A percentile compares a stretch with the other conserved stretches of the same genome.
Evolutionary conservation across 768 basidiomycete species (phyloP).

Genomic region (Naganishia onofrii): DNA sequence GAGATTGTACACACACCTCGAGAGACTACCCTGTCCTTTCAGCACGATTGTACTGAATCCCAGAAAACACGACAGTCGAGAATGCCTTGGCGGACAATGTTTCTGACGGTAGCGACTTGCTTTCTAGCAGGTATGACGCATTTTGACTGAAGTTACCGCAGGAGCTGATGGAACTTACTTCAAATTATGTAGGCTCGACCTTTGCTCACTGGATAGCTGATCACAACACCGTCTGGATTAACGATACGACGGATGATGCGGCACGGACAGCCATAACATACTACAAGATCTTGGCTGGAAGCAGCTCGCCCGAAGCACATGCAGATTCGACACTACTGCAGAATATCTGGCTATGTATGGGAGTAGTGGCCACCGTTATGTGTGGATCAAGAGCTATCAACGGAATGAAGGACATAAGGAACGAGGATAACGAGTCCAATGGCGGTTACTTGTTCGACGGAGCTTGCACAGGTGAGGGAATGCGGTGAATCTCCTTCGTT

Average conservation of each 20-base stretch:
- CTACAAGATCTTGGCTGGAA: conserved; percentile 35
- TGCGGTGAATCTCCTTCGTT: not conserved
- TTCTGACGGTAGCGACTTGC: conserved; percentile 45
- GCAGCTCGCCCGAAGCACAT: not conserved
- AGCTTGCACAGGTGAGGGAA: conserved; percentile 45
- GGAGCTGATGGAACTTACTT: not conserved
- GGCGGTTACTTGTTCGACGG: conserved; percentile 52
- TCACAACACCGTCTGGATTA: conserved; percentile 51
- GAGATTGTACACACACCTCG: no score
- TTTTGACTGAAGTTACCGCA: no score
- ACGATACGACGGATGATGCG: conserved; percentile 47
- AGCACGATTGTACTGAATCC: not conserved
- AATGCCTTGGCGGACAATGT: conserved; percentile 48
- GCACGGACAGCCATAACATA: conserved; percentile 45
- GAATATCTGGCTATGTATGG: conserved; percentile 42
- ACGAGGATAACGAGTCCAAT: conserved; percentile 28
- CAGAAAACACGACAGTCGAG: not conserved
- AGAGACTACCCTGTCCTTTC: no score
- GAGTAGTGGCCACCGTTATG: conserved; percentile 38
- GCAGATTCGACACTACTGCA: conserved; percentile 34
- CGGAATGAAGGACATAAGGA: conserved; percentile 31
- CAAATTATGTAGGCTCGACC: conserved; percentile 42
- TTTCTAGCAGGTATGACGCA: conserved; percentile 45
- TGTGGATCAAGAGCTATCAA: conserved; percentile 42
- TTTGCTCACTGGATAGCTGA: conserved; percentile 52